A percentile compares a stretch with the other conserved stretches of the same genome.
These are phyloP conservation scores for Cocos nucifera DNA, from an alignment of 176 grass and related monocot genomes.

Conservation along the genomic window DNA sequence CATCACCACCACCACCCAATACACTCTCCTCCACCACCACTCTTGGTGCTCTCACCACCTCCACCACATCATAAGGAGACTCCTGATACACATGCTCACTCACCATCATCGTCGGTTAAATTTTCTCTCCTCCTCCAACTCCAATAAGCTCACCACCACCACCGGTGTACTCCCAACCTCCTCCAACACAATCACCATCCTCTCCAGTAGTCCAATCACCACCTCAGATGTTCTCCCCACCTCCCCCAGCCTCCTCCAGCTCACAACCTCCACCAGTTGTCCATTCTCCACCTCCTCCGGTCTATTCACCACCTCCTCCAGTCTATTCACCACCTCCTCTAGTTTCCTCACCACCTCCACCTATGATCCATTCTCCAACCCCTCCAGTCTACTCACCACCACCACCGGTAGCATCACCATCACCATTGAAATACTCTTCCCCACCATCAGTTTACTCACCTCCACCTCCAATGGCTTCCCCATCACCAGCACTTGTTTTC, in stretches of 20 bases:
- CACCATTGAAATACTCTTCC: background rate
- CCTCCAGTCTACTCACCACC: background rate
- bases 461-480: background rate
- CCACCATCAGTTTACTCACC: background rate
- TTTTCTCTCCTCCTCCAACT: too few species aligned
- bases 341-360: constrained; percentile 1
- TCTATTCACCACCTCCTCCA: background rate
- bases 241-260: background rate
- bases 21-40: background rate
- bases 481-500: constrained; percentile 3
- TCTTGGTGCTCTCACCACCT: background rate
- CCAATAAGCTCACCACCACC: too few species aligned
- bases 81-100: too few species aligned
- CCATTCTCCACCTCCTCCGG: background rate
- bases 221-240: background rate
- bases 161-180: too few species aligned
- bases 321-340: background rate
- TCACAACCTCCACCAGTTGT: background rate
- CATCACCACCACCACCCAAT: background rate
- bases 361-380: background rate
- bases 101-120: background rate
- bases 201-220: background rate
- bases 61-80: background rate
- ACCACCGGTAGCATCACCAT: background rate
- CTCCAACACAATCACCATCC: background rate